Conservation (phyloP, 257 asterid genomes). For the Orobanche coerulescens region DNA sequence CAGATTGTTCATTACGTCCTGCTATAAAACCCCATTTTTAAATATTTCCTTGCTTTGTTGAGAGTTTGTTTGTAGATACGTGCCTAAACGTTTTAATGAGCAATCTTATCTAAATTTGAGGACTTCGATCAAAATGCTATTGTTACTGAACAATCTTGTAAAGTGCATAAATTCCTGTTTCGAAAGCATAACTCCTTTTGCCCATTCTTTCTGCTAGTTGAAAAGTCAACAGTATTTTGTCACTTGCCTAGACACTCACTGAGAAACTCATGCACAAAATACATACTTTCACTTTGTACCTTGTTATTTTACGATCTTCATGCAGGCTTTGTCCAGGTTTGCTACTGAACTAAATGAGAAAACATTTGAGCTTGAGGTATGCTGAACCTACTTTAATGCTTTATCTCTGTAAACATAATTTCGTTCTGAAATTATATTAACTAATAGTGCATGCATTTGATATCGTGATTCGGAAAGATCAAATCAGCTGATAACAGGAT, state of each 20-base stretch:
- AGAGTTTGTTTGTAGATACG: too few relatives aligned
- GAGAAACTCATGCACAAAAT: not conserved
- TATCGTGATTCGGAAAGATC: conserved; percentile 33
- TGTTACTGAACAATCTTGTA: too few relatives aligned
- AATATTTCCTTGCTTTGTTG: too few relatives aligned
- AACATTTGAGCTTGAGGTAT: conserved; percentile 81
- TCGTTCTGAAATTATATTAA: conserved; percentile 18
- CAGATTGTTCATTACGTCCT: too few relatives aligned
- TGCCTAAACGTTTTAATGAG: too few relatives aligned
- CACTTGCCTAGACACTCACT: not conserved
- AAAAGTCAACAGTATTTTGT: not conserved
- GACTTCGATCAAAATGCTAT: too few relatives aligned
- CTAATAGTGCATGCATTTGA: conserved; percentile 31
- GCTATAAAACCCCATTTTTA: too few relatives aligned
- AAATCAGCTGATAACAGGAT: conserved; percentile 86
- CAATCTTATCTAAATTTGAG: too few relatives aligned
- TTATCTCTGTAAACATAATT: conserved; percentile 7
- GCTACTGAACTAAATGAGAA: conserved; percentile 71
- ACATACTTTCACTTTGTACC: not conserved
- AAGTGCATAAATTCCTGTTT: too few relatives aligned
- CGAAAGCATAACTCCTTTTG: too few relatives aligned
- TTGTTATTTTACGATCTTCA: conserved; percentile 2
- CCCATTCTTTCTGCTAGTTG: not conserved
- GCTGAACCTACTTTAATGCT: conserved; percentile 15
- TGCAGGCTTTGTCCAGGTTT: conserved; percentile 60